phyloP scores from a whole-genome alignment of 2,329 filamentous ascomycete species.

The Dothistroma septosporum region DNA sequence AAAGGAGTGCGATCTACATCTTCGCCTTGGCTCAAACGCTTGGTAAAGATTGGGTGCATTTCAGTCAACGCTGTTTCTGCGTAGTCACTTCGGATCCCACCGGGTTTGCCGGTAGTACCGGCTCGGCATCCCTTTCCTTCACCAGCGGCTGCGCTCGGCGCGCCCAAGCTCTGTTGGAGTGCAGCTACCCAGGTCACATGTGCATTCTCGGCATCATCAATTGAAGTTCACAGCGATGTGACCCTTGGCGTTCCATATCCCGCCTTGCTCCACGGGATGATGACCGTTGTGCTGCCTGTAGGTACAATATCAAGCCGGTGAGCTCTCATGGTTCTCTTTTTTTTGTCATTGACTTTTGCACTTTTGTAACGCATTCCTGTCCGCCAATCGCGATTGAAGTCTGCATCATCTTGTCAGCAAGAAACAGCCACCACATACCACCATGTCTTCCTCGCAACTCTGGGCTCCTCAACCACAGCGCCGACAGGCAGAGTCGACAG shows the following conservation, averaged over 20 bases:
- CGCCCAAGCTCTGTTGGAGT: neutral
- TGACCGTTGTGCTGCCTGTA: slow-evolving; percentile 1
- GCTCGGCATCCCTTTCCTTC: slow-evolving; percentile 4
- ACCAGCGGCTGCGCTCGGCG: neutral
- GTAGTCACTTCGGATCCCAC: slow-evolving; percentile 3
- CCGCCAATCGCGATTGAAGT: neutral
- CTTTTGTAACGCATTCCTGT: neutral
- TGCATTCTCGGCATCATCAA: slow-evolving; percentile 7
- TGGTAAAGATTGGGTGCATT: slow-evolving; percentile 3
- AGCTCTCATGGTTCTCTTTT: neutral
- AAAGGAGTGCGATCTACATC: slow-evolving; percentile 13
- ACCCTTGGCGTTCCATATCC: slow-evolving; percentile 8
- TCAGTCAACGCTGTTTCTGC: slow-evolving; percentile 5
- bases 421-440: slow-evolving; percentile 13
- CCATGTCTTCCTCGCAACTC: slow-evolving; percentile 15
- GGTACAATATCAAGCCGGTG: slow-evolving; percentile 1
- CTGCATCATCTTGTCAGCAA: neutral
- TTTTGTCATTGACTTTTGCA: neutral
- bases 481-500: slow-evolving; percentile 8
- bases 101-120: neutral
- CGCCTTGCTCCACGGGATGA: slow-evolving; percentile 3
- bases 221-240: slow-evolving; percentile 4
- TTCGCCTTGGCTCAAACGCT: slow-evolving; percentile 16
- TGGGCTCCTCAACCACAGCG: slow-evolving; percentile 11
- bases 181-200: slow-evolving; percentile 6